Base-by-base conservation (phyloP, 2,329 filamentous ascomycete genomes). In the Coniochaeta prunicola region DNA sequence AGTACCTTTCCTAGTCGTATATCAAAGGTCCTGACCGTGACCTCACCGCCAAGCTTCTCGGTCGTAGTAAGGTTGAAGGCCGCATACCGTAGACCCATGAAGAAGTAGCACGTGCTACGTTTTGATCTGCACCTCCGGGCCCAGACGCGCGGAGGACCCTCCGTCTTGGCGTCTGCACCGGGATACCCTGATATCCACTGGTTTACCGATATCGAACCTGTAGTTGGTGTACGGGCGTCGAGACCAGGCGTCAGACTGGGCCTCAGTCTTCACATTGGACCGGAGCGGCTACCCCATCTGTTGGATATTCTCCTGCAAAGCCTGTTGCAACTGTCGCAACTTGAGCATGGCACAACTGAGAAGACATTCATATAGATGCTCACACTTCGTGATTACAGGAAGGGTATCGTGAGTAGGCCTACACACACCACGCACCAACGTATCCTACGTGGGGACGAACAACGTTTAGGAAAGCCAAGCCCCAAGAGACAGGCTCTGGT, bases 91-190 rank as follows among this genome's bases (percentile, higher is more conserved):
- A 31, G 30, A 9, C 53, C 50, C 53, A 55, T 36, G 33, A 55
- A 55, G 53, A 55, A 55, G 12, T 36, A 55, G 30, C 36, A 55
- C 53, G 13, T 36, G 6, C 36, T 55, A 17, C n/a, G n/a, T n/a
- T n/a, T 55, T 55, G 30, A 36, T 36, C 17, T 55, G 53, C 30
- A 55, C 53, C 33, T 55, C n/a, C 28, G 53, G 53, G 8, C 53
- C 53, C 2, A 55, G 21, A 17, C 33, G 53, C 30, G 28, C 12
- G 33, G 36, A 55, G 15, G 28, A n/a, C 33, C 6, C 30, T 8
- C 53, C 53, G 53, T 55, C 53, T n/a, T n/a, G n/a, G n/a, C 53
- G 28, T 12, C 53, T 55, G n/a, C n/a, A n/a, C 53, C 30, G 24
- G 6, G 15, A 19, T 17, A 36, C n/a, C n/a, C n/a, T n/a, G n/a